These are phyloP conservation scores for Leccinum variicolor DNA, from an alignment of 768 basidiomycete species.

Conservation along the genomic window DNA sequence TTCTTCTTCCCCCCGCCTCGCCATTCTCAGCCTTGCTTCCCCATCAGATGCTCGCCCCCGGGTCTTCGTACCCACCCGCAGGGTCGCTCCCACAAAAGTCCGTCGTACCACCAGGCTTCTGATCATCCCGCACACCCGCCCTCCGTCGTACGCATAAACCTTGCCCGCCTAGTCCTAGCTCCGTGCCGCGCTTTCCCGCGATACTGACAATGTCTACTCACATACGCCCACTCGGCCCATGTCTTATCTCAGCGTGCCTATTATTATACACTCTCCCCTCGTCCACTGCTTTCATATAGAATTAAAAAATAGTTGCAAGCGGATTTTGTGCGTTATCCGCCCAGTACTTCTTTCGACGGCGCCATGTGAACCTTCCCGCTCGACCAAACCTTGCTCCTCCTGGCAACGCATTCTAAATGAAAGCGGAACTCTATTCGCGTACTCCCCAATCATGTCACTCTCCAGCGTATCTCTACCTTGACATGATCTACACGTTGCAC, in stretches of 20 bases:
- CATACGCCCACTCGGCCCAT: slow-evolving; percentile 11
- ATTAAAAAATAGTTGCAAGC: slow-evolving; percentile 2
- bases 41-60: slow-evolving; percentile 67
- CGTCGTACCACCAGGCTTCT: slow-evolving; percentile 86
- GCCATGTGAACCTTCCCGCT: slow-evolving; percentile 18
- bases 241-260: slow-evolving; percentile 28
- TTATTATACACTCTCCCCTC: slow-evolving; percentile 29
- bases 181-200: slow-evolving; percentile 13
- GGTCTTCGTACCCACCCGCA: slow-evolving; percentile 52
- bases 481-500: slow-evolving; percentile 27
- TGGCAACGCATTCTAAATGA: slow-evolving; percentile 29
- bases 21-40: slow-evolving; percentile 14
- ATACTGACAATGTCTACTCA: slow-evolving; percentile 6
- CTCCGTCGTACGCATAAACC: neutral
- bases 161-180: slow-evolving; percentile 6
- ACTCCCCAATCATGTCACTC: slow-evolving; percentile 5
- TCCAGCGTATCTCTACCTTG: slow-evolving; percentile 11
- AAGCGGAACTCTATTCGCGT: slow-evolving; percentile 26
- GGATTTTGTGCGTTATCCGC: slow-evolving; percentile 25
- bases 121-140: slow-evolving; percentile 14
- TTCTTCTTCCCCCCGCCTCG: neutral
- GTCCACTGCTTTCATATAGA: slow-evolving; percentile 16
- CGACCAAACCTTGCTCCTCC: slow-evolving; percentile 19
- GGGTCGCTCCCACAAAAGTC: slow-evolving; percentile 44
- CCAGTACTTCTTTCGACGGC: slow-evolving; percentile 8